These are phyloP conservation scores for Globisporangium irregulare DNA, from an alignment of 352 stramenopile genomes.

Conservation along the genomic window DNA sequence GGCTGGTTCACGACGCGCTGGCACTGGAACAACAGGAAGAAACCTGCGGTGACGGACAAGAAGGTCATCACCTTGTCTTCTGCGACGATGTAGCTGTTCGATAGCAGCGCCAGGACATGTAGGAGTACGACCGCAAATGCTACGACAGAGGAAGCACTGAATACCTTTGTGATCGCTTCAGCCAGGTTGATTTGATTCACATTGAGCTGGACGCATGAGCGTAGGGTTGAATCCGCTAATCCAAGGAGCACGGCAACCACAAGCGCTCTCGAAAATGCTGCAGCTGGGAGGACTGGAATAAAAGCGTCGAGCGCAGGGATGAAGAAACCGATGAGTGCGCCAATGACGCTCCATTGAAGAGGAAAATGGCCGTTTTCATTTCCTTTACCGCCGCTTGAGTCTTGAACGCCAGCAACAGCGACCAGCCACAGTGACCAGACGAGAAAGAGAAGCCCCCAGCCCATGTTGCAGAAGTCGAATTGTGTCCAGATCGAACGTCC, in stretches of 20 bases:
- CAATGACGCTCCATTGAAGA: neutral
- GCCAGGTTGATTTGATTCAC: neutral
- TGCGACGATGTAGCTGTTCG: constrained; percentile 86
- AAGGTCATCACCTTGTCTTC: constrained; percentile 73
- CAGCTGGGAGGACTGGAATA: constrained; percentile 13
- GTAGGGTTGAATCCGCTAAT: constrained; percentile 3
- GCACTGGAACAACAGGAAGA: constrained; percentile 36
- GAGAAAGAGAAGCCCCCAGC: constrained; percentile 56
- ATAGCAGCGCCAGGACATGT: constrained; percentile 64
- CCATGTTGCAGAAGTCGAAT: constrained; percentile 81
- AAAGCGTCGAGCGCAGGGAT: constrained; percentile 9
- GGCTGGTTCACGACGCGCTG: constrained; percentile 20
- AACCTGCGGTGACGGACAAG: constrained; percentile 47
- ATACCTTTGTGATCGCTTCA: neutral
- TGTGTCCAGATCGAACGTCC: constrained; percentile 85
- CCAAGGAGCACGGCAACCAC: constrained; percentile 9
- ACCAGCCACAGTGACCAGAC: constrained; percentile 33
- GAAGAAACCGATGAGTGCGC: constrained; percentile 8
- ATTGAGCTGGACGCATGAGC: neutral
- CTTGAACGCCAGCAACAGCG: neutral
- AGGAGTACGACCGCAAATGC: constrained; percentile 47
- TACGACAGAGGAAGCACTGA: constrained; percentile 24
- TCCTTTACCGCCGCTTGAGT: neutral
- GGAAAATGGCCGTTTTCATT: constrained; percentile 3
- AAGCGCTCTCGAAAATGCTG: constrained; percentile 11